These are phyloP conservation scores for Vaccinium corymbosum DNA, from an alignment of 148 eudicot species.

Conservation along the genomic window DNA sequence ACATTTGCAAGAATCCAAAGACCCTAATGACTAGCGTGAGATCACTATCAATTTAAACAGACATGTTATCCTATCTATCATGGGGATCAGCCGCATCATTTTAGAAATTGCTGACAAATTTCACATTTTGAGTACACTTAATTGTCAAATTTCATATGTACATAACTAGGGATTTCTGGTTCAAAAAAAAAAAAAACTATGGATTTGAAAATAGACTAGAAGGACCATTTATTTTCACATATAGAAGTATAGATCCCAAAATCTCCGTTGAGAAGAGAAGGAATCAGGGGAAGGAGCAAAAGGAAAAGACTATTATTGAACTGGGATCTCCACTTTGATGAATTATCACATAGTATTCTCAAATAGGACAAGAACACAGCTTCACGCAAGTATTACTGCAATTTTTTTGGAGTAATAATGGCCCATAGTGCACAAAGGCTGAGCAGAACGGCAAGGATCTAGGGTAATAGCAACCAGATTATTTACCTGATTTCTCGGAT, in stretches of 20 bases:
- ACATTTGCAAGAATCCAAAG: background rate
- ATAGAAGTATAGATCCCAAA: background rate
- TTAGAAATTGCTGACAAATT: background rate
- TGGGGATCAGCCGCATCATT: background rate
- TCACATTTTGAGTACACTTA: constrained; percentile 1
- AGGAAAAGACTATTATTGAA: background rate
- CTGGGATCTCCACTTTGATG: background rate
- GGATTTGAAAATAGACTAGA: background rate
- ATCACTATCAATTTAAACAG: too few species aligned
- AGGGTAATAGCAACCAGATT: background rate
- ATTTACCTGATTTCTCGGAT: background rate
- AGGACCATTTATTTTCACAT: background rate
- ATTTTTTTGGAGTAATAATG: background rate
- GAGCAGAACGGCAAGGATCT: background rate
- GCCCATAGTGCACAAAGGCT: background rate
- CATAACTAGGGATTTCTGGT: background rate
- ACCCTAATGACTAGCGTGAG: background rate
- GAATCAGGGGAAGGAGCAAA: background rate
- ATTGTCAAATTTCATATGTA: background rate
- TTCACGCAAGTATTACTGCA: background rate
- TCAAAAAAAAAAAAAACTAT: too few species aligned
- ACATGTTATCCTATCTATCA: background rate
- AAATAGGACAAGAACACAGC: background rate
- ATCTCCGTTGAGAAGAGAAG: background rate
- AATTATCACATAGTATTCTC: background rate